Evolutionary conservation across 139 green algal genomes (phyloP), one percentile per base, ranked within the genome.

Genomic region (Chlorella sorokiniana): DNA sequence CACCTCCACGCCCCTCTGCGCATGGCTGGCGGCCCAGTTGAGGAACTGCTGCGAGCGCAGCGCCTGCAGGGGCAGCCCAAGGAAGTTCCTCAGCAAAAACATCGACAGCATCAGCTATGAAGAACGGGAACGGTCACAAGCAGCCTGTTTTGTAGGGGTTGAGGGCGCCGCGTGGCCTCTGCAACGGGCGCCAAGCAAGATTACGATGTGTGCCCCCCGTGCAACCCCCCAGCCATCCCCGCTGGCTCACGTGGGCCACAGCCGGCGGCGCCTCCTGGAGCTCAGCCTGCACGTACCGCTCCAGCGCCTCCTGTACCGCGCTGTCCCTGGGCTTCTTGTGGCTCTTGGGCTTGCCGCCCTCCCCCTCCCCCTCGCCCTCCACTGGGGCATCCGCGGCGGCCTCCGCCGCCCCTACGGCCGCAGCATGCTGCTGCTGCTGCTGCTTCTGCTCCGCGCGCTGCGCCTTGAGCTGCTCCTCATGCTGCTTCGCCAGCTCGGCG

Each of bases 31-130:
- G 2, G 45, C 41, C 64, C 64, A 65, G 42, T 70, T 41, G 7
- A 65, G 25, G 62, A 64, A 75, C 38, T 23, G 3, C 76, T 82
- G 75, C 63, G 62, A 33, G n/a, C 63, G 44, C 63, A 82, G 48
- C 6, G 76, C 76, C 71, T 78, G 71, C 71, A 52, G 27, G 27
- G 31, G 31, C 14, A 59, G n/a, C 14, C 18, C 29, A 29, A 1
- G 29, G 42, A 25, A 54, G 22, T 75, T n/a, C 20, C 31, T 2
- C 22, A 6, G 31, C 35, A 4, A 8, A 48, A 9, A 9, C 65
- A 72, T 10, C 7, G 65, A n/a, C 29, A 65, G 56, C n/a, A 22
- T 31, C 16, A n/a, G 18, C 18, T 22, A 33, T 16, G 29, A n/a
- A 29, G 16, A 10, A 65, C 29, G 23, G 6, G 16, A 29, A 22